phyloP scores from a whole-genome alignment of 805 yeast genomes.

The Saccharomyces jurei region DNA sequence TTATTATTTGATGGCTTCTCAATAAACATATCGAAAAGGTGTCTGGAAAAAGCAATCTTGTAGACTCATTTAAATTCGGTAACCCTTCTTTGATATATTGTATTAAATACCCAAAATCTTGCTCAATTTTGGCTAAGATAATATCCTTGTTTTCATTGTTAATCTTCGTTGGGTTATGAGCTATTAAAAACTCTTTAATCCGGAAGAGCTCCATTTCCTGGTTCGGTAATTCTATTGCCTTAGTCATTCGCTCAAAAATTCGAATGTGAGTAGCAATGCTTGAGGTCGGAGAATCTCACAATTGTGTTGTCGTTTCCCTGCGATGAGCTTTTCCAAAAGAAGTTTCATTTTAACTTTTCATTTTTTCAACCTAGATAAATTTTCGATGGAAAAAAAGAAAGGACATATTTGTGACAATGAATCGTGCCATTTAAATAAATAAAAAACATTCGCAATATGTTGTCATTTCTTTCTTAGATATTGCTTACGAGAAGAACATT shows the following conservation, averaged over 20 bases:
- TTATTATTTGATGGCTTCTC: slow-evolving; percentile 40
- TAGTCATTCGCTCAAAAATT: not conserved
- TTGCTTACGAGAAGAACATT: no score
- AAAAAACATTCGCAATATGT: no score
- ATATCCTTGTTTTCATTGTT: slow-evolving; percentile 2
- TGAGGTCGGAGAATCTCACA: not conserved
- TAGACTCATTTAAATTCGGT: not conserved
- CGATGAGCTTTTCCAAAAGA: not conserved
- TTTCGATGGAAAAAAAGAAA: not conserved
- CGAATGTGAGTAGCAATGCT: not conserved
- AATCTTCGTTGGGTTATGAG: slow-evolving; percentile 10
- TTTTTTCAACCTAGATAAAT: not conserved
- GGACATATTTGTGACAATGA: not conserved
- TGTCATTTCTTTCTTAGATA: no score
- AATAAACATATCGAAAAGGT: slow-evolving; percentile 57
- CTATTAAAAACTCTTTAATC: slow-evolving; percentile 6
- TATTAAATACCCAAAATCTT: not conserved
- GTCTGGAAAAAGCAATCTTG: slow-evolving; percentile 43
- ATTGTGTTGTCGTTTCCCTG: not conserved
- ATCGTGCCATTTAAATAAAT: not conserved
- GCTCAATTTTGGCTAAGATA: not conserved
- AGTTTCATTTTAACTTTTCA: not conserved
- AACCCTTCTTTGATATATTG: not conserved
- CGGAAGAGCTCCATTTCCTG: not conserved
- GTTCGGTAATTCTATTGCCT: not conserved